These are phyloP conservation scores for Anastatica hierochuntica DNA, from an alignment of 345 rosid species.

Conservation along the genomic window DNA sequence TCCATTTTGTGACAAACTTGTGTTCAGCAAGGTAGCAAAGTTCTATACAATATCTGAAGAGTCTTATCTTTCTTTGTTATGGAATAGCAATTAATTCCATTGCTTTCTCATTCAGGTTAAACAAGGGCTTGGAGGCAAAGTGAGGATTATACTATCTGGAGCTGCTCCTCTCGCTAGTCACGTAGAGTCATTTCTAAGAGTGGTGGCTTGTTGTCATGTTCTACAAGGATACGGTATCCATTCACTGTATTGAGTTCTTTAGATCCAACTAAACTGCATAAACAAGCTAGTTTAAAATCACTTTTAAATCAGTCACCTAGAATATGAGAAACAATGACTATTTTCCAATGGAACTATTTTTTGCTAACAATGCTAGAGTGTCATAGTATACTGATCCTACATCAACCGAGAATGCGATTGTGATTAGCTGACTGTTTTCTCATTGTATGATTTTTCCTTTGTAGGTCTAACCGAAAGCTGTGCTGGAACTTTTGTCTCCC, in stretches of 20 bases:
- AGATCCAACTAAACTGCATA: no score
- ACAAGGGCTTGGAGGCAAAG: conserved; percentile 78
- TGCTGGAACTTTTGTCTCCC: conserved; percentile 75
- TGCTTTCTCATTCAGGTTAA: no score
- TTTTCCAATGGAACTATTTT: no score
- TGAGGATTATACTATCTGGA: conserved; percentile 71
- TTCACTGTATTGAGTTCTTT: neutral
- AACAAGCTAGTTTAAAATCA: no score
- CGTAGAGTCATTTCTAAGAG: conserved; percentile 72
- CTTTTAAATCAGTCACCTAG: no score
- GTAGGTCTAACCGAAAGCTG: conserved; percentile 83
- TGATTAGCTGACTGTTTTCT: conserved; percentile 1
- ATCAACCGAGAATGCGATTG: neutral
- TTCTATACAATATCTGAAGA: neutral
- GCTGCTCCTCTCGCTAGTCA: conserved; percentile 82
- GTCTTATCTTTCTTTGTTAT: no score
- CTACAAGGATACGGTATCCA: conserved; percentile 81
- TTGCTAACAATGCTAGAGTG: no score
- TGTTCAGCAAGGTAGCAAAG: conserved; percentile 54
- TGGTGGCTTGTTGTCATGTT: conserved; percentile 83
- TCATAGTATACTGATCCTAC: conserved; percentile 2
- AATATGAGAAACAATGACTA: conserved; percentile 31
- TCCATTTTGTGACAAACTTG: conserved; percentile 69
- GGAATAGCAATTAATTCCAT: neutral
- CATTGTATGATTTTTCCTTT: conserved; percentile 1